These are phyloP conservation scores for Fraxinus floribunda DNA, from an alignment of 305 asterid genomes.

Conservation along the genomic window DNA sequence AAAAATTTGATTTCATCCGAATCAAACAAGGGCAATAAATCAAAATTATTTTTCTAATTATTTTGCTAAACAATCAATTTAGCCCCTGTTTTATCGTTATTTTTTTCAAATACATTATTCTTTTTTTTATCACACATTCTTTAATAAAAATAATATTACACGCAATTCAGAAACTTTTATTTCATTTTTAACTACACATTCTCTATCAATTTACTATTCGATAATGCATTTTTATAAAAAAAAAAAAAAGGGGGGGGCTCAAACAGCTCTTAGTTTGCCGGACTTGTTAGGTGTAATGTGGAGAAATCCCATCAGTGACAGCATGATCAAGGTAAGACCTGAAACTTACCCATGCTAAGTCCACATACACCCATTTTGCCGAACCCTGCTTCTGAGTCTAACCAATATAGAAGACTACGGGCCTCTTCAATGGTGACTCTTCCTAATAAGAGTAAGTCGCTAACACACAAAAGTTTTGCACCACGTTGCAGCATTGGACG, in stretches of 20 bases:
- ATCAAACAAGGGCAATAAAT: too few species aligned
- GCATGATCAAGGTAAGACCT: conserved; percentile 8
- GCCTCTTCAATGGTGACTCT: conserved; percentile 96
- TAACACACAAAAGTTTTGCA: conserved; percentile 91
- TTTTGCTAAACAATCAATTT: too few species aligned
- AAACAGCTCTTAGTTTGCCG: neutral
- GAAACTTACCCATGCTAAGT: conserved; percentile 90
- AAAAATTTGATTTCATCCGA: too few species aligned
- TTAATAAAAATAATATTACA: too few species aligned
- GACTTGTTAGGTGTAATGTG: neutral
- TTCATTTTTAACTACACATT: neutral
- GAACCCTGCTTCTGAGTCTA: conserved; percentile 80
- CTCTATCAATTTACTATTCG: neutral
- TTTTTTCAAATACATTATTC: too few species aligned
- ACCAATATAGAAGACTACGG: conserved; percentile 84
- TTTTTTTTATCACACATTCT: too few species aligned
- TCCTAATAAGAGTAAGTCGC: conserved; percentile 91
- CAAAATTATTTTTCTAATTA: too few species aligned
- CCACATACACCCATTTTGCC: conserved; percentile 99
- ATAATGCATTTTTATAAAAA: neutral
- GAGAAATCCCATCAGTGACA: neutral
- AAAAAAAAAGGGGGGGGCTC: neutral
- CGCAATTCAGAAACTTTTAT: too few species aligned
- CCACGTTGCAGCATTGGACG: conserved; percentile 92
- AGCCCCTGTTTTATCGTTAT: too few species aligned